Percentiles rank a stretch among this genome's conserved stretches.
Evolutionary conservation across 2,329 filamentous ascomycete genomes (phyloP).

Genomic region (Dactylellina cionopaga): DNA sequence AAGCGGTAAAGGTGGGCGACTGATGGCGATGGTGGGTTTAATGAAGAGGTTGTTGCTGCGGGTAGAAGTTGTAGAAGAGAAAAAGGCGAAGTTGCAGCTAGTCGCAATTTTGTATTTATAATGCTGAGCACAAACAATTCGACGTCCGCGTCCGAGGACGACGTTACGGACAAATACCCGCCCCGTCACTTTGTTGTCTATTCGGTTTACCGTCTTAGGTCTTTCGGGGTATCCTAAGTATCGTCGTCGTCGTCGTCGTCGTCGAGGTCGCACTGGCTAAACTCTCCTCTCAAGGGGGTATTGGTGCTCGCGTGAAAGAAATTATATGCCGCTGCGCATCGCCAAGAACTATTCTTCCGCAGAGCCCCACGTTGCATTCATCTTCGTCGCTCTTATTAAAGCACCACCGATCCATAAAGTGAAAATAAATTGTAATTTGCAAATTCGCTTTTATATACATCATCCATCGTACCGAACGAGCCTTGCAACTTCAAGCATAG

Average conservation of each 20-base stretch:
- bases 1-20: background rate
- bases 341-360: constrained; percentile 15
- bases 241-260: too few relatives aligned
- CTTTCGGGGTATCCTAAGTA: background rate
- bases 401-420: too few relatives aligned
- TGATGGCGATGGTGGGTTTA: background rate
- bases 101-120: background rate
- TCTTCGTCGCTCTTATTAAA: background rate
- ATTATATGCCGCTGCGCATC: constrained; percentile 6
- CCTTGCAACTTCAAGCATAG: background rate
- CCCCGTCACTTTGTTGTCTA: constrained; percentile 21
- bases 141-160: constrained; percentile 21
- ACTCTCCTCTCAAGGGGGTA: background rate
- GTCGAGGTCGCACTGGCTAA: too few relatives aligned
- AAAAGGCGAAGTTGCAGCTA: background rate
- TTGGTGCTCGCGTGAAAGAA: constrained; percentile 12
- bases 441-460: constrained; percentile 37
- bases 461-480: background rate
- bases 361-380: constrained; percentile 16
- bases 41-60: background rate
- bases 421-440: background rate
- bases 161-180: background rate
- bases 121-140: background rate
- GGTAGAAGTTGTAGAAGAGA: background rate
- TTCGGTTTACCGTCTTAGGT: too few relatives aligned